Evolutionary conservation across 2,329 filamentous ascomycete species (phyloP), one percentile per base, ranked within the genome.

Genomic region (Exophiala bonariae): DNA sequence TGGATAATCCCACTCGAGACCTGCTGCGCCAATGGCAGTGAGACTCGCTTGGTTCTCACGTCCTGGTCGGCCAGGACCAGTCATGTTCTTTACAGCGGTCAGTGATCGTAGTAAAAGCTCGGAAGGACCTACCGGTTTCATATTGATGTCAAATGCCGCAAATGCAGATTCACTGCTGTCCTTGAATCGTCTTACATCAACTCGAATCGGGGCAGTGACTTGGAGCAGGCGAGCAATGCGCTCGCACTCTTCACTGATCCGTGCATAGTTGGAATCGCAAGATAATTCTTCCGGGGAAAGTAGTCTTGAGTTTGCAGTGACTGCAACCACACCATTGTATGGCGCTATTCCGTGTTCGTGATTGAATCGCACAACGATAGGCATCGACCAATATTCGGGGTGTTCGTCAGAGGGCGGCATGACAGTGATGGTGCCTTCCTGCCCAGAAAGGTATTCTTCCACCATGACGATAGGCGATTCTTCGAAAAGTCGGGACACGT

Each of bases 351-450:
- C 72, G 33, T 72, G 61, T 1, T 62, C 51, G 37, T 78, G 75
- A 51, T 77, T 76, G 60, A 74, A 77, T 2, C 74, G 65, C 0
- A 63, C 63, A 8, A 78, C 73, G 0, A 75, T 61, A 0, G 72
- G 72, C 26, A 78, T 55, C 3, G 70, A 61, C 67, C 69, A 73
- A 52, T 78, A 73, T 0, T 62, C 58, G 0, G 57, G 49, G 0
- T 47, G 47, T 1, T 54, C 51, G 0, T 53, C 43, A 0, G 63
- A 68, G 2, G 74, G 75, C 1, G 76, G 74, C 75, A 79, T 77
- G 0, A 79, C 68, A 0, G 74, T 78, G 2, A 79, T 65, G 0
- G 76, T 79, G 0, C 63, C 74, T 54, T 79, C 76, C 47, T 76
- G 67, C 1, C 75, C 74, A 0, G 59, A 45, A 0, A 80, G 65